These are phyloP conservation scores for Pezicula neosporulosa DNA, from an alignment of 2,329 filamentous ascomycete species.

Conservation along the genomic window DNA sequence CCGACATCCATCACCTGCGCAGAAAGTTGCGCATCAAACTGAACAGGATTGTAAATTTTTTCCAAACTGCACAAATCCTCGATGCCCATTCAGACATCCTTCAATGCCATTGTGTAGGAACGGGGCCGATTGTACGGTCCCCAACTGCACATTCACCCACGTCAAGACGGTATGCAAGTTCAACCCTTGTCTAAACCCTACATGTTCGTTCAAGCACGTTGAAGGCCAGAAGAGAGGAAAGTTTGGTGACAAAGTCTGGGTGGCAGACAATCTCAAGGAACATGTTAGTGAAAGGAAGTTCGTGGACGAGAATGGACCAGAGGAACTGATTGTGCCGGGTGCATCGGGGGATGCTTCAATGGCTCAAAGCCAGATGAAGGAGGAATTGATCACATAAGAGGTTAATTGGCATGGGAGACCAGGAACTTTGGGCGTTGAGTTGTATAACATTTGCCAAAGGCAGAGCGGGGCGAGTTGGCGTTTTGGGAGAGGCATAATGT, in stretches of 20 bases:
- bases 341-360: slow-evolving; percentile 7
- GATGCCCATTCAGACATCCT: slow-evolving; percentile 87
- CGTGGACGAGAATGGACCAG: slow-evolving; percentile 64
- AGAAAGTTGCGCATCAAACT: slow-evolving; percentile 72
- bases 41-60: slow-evolving; percentile 89
- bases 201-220: slow-evolving; percentile 84
- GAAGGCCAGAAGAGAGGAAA: slow-evolving; percentile 82
- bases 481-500: slow-evolving; percentile 6
- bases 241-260: slow-evolving; percentile 91
- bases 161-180: slow-evolving; percentile 82
- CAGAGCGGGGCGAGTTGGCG: slow-evolving; percentile 5
- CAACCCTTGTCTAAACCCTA: slow-evolving; percentile 86
- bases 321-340: slow-evolving; percentile 39
- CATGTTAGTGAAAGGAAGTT: slow-evolving; percentile 91
- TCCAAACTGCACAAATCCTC: slow-evolving; percentile 84
- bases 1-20: slow-evolving; percentile 87
- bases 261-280: slow-evolving; percentile 51
- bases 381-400: slow-evolving; percentile 21
- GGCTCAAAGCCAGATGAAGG: slow-evolving; percentile 9
- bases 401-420: not conserved
- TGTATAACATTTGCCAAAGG: slow-evolving; percentile 15
- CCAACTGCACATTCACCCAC: slow-evolving; percentile 89
- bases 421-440: slow-evolving; percentile 4
- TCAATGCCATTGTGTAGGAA: slow-evolving; percentile 85
- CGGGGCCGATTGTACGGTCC: slow-evolving; percentile 78